Conservation (phyloP, 2,329 filamentous ascomycete genomes). For the Penicillium sp. region DNA sequence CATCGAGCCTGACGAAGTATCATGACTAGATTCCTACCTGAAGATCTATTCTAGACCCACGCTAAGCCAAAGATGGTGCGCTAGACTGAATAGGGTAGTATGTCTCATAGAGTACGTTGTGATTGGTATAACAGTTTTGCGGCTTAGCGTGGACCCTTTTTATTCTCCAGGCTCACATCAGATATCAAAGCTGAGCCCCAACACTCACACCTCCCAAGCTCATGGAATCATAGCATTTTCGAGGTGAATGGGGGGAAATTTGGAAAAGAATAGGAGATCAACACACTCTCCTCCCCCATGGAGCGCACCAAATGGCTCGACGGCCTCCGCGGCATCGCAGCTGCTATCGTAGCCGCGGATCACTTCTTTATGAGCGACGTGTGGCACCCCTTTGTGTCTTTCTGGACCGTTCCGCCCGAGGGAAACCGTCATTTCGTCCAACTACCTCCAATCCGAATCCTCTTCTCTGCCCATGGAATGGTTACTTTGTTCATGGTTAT, state of each 20-base stretch:
- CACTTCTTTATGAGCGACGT: constrained; percentile 36
- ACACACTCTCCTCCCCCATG: constrained; percentile 16
- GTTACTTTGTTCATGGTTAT: constrained; percentile 65
- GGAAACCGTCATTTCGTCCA: constrained; percentile 34
- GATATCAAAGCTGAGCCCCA: constrained; percentile 7
- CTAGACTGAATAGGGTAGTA: not conserved
- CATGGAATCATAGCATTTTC: not conserved
- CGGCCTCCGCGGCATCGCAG: constrained; percentile 37
- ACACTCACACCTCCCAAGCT: not conserved
- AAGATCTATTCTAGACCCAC: not conserved
- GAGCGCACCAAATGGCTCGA: constrained; percentile 34
- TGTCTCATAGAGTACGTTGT: not conserved
- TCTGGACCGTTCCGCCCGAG: constrained; percentile 29
- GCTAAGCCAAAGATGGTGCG: not conserved
- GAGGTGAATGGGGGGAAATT: too few species aligned
- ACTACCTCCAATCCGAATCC: constrained; percentile 48
- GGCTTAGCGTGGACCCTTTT: not conserved
- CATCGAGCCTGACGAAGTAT: too few species aligned
- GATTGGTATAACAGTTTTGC: not conserved
- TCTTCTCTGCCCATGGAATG: constrained; percentile 47
- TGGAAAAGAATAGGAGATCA: not conserved
- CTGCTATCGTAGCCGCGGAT: constrained; percentile 34
- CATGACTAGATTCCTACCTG: not conserved
- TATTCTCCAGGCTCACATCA: not conserved
- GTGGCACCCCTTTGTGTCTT: constrained; percentile 30